Conservation (phyloP, 2,329 filamentous ascomycete species). For the Penicillium aurantiogriseum region DNA sequence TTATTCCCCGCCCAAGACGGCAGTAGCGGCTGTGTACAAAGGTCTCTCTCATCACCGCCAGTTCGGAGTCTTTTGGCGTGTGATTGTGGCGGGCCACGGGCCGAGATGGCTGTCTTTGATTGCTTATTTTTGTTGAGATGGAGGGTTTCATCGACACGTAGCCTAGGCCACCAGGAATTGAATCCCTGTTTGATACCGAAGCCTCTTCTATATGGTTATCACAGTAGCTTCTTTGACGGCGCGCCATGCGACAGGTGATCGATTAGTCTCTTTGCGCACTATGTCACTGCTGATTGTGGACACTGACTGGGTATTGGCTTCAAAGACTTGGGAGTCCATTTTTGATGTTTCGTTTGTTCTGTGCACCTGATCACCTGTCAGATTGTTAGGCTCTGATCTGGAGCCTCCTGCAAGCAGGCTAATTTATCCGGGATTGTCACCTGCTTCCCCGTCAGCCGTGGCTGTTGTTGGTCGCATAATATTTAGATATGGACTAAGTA, state of each 20-base stretch:
- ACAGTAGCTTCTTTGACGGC: neutral
- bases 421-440: neutral
- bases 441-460: conserved; percentile 1
- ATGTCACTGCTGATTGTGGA: neutral
- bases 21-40: conserved; percentile 20
- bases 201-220: neutral
- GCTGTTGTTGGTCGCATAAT: neutral
- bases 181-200: neutral
- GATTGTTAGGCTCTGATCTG: neutral
- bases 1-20: conserved; percentile 9
- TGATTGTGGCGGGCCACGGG: conserved; percentile 22
- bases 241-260: neutral
- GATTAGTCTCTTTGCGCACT: neutral
- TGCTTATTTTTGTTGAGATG: conserved; percentile 8
- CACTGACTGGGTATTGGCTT: neutral
- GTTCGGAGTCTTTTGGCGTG: conserved; percentile 13
- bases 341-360: neutral
- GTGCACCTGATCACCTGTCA: neutral
- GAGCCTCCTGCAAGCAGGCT: conserved; percentile 2
- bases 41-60: conserved; percentile 10
- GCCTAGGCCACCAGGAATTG: neutral
- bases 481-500: neutral
- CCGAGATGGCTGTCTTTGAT: conserved; percentile 17
- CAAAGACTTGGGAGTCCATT: neutral
- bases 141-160: neutral